These are phyloP conservation scores for Takashimella tepidaria DNA, from an alignment of 1,284 basidiomycete species.

Conservation along the genomic window DNA sequence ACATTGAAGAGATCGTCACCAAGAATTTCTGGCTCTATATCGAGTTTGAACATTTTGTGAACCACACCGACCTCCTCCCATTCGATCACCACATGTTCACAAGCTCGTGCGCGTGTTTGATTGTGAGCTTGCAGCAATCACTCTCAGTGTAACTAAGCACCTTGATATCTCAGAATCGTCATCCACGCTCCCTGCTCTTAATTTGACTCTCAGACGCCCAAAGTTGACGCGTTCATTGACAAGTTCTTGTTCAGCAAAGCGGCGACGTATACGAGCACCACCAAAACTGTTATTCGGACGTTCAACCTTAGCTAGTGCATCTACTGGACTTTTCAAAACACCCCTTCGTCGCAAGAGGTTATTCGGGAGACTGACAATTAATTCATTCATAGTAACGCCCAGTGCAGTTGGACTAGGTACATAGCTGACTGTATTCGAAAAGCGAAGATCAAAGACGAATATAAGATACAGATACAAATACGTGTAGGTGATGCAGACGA, in stretches of 20 bases:
- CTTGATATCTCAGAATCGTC: background rate
- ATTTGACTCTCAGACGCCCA: background rate
- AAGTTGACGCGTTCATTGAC: background rate
- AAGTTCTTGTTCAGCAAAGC: background rate
- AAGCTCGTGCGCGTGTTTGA: background rate
- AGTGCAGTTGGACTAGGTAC: too few species aligned
- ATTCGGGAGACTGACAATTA: too few species aligned
- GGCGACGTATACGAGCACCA: background rate
- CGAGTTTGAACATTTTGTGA: background rate
- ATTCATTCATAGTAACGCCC: too few species aligned
- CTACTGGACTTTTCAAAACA: background rate
- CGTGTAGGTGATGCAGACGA: too few species aligned
- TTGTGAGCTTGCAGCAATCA: background rate
- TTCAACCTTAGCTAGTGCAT: background rate
- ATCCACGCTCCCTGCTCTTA: background rate
- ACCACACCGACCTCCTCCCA: background rate
- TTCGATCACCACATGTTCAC: background rate
- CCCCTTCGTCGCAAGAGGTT: too few species aligned
- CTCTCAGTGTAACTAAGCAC: background rate
- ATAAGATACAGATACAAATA: too few species aligned
- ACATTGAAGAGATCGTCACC: background rate
- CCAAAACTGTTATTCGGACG: background rate
- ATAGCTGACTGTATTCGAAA: too few species aligned
- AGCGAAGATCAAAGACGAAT: too few species aligned
- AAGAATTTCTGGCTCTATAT: background rate